Percentiles rank a stretch among this genome's conserved stretches.
phyloP scores from a whole-genome alignment of 768 basidiomycete species.

The Phylloporus rhodoxanthus region DNA sequence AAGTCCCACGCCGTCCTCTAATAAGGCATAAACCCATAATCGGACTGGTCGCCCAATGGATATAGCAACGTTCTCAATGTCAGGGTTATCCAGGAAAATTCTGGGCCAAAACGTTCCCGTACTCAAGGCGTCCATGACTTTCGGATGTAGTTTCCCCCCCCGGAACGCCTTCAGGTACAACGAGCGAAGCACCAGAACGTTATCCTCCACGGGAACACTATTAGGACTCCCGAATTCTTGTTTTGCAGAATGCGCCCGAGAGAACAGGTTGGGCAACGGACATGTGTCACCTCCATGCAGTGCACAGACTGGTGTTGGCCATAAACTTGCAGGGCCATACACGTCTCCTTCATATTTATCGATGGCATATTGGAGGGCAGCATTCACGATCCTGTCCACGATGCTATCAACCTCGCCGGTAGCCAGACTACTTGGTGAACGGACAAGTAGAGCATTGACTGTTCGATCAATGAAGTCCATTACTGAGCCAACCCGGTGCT shows the following conservation, averaged over 20 bases:
- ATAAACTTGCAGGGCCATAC: conserved; percentile 37
- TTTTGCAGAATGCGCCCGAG: conserved; percentile 30
- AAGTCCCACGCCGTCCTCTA: conserved; percentile 65
- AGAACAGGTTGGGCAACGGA: conserved; percentile 48
- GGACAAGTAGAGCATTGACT: conserved; percentile 54
- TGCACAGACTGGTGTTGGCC: conserved; percentile 54
- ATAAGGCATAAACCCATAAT: conserved; percentile 58
- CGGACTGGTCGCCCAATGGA: conserved; percentile 61
- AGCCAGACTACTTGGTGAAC: conserved; percentile 40
- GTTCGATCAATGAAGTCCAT: conserved; percentile 74
- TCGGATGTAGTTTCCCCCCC: conserved; percentile 49
- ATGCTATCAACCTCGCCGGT: conserved; percentile 61
- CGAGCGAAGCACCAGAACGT: conserved; percentile 33
- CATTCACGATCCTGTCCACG: conserved; percentile 64
- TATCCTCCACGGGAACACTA: conserved; percentile 11
- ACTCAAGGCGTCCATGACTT: conserved; percentile 52
- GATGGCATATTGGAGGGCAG: conserved; percentile 74
- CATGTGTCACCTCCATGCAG: conserved; percentile 57
- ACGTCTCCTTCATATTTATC: conserved; percentile 47
- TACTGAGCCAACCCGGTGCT: conserved; percentile 57
- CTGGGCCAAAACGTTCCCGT: conserved; percentile 66
- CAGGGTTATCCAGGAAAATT: conserved; percentile 74
- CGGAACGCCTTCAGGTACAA: conserved; percentile 63
- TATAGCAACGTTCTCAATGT: conserved; percentile 58
- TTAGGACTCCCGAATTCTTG: conserved; percentile 19